Evolutionary conservation across 495 filamentous ascomycete genomes (phyloP).

Genomic region (Haplographium delicatum): DNA sequence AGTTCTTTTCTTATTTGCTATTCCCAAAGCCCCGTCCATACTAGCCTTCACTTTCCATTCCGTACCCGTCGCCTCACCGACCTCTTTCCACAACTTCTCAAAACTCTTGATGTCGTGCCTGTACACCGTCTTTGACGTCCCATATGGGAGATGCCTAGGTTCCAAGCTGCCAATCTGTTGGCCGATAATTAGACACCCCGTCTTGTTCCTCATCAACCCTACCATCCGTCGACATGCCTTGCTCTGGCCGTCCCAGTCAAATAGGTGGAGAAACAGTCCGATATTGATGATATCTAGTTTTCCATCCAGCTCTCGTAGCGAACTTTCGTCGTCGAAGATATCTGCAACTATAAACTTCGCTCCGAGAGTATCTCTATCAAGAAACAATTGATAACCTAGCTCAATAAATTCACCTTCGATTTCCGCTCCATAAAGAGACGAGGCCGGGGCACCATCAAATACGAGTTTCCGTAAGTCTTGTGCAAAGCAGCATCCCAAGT

Average conservation of each 20-base stretch:
- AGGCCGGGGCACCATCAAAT: constrained; percentile 36
- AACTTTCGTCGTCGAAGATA: constrained; percentile 21
- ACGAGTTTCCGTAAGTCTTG: constrained; percentile 46
- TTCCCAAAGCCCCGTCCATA: constrained; percentile 23
- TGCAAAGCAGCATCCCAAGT: constrained; percentile 36
- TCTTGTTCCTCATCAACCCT: constrained; percentile 26
- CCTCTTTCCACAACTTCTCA: constrained; percentile 19
- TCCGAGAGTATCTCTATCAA: constrained; percentile 24
- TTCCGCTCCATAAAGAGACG: constrained; percentile 44
- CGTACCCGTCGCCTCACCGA: constrained; percentile 16
- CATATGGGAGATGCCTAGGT: constrained; percentile 3
- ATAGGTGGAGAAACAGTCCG: constrained; percentile 32
- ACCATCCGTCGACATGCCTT: constrained; percentile 28
- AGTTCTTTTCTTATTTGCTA: constrained; percentile 13
- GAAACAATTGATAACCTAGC: constrained; percentile 39
- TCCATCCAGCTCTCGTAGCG: constrained; percentile 13
- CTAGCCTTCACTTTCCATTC: constrained; percentile 19
- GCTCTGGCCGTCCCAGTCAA: constrained; percentile 29
- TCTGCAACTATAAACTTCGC: constrained; percentile 18
- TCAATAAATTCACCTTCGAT: constrained; percentile 42
- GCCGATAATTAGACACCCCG: constrained; percentile 23
- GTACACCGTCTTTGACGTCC: constrained; percentile 6
- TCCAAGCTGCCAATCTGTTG: constrained; percentile 22
- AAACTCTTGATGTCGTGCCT: constrained; percentile 19
- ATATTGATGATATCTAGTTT: constrained; percentile 28